Percentiles rank a stretch among this genome's conserved stretches.
Conservation (phyloP, 2,329 filamentous ascomycete genomes). For the Dactylella cylindrospora region DNA sequence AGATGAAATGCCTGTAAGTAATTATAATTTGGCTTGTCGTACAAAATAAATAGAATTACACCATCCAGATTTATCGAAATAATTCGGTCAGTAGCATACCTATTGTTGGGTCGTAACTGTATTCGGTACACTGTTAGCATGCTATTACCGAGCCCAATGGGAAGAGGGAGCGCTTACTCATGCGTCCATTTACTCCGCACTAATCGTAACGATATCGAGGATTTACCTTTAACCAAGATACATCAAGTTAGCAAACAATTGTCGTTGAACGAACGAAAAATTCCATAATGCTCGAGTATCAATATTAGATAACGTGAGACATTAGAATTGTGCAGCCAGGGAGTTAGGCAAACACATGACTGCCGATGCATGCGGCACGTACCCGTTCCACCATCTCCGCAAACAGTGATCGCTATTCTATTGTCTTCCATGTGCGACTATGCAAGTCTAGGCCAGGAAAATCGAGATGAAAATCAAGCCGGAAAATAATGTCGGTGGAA, state of each 20-base stretch:
- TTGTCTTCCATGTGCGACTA: constrained; percentile 36
- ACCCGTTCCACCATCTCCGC: constrained; percentile 73
- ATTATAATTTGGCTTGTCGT: not conserved
- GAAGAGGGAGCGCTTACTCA: constrained; percentile 65
- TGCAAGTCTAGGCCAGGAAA: too few relatives aligned
- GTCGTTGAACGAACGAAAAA: not conserved
- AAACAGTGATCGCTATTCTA: constrained; percentile 67
- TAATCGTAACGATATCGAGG: constrained; percentile 78
- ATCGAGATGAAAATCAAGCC: too few relatives aligned
- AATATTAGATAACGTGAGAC: constrained; percentile 27
- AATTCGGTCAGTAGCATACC: constrained; percentile 11
- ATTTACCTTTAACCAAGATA: constrained; percentile 62
- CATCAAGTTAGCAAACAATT: constrained; percentile 10
- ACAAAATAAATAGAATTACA: not conserved
- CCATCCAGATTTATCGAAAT: not conserved
- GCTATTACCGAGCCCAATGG: not conserved
- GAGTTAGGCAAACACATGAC: too few relatives aligned
- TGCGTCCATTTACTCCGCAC: constrained; percentile 82
- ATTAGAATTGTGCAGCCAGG: constrained; percentile 20
- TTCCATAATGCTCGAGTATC: not conserved
- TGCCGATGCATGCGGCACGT: constrained; percentile 48
- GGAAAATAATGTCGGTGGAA: constrained; percentile 1
- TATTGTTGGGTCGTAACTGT: constrained; percentile 39
- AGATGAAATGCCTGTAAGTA: constrained; percentile 15
- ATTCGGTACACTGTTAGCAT: not conserved